Evolutionary conservation across 2,329 filamentous ascomycete species (phyloP).

Genomic region (Trichoderma sp.): DNA sequence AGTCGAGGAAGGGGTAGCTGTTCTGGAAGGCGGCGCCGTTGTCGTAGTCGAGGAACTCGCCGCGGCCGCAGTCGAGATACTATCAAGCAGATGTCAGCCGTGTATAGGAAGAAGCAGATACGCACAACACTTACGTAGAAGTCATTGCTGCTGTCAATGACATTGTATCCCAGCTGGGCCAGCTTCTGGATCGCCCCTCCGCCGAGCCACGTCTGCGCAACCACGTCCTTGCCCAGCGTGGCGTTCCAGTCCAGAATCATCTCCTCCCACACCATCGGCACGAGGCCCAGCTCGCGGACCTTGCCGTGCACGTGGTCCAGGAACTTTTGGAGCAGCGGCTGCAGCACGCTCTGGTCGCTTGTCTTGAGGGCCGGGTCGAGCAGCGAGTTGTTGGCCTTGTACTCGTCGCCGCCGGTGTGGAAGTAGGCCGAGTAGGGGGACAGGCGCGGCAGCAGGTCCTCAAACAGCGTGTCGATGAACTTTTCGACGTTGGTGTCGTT

Average conservation of each 20-base stretch:
- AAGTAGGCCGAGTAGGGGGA: conserved; percentile 73
- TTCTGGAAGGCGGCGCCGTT: conserved; percentile 53
- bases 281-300: conserved; percentile 65
- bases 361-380: conserved; percentile 74
- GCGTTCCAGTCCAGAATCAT: conserved; percentile 80
- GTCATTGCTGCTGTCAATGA: conserved; percentile 75
- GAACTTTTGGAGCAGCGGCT: conserved; percentile 78
- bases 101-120: not conserved
- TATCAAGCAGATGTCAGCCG: conserved; percentile 37
- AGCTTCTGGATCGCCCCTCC: conserved; percentile 63
- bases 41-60: conserved; percentile 75
- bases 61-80: conserved; percentile 84
- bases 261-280: conserved; percentile 86
- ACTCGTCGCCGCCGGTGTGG: conserved; percentile 86
- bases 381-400: conserved; percentile 68
- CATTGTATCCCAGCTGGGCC: conserved; percentile 67
- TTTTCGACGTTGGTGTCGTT: conserved; percentile 70
- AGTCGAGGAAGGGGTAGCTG: conserved; percentile 75
- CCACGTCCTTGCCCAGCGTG: conserved; percentile 68
- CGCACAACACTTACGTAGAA: conserved; percentile 65
- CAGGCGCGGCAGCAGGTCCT: conserved; percentile 76
- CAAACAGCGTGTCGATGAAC: conserved; percentile 73
- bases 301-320: conserved; percentile 70
- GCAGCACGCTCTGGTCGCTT: conserved; percentile 66
- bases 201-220: conserved; percentile 80